These are phyloP conservation scores for Globisporangium megalacanthum DNA, from an alignment of 352 stramenopile species.

Conservation along the genomic window DNA sequence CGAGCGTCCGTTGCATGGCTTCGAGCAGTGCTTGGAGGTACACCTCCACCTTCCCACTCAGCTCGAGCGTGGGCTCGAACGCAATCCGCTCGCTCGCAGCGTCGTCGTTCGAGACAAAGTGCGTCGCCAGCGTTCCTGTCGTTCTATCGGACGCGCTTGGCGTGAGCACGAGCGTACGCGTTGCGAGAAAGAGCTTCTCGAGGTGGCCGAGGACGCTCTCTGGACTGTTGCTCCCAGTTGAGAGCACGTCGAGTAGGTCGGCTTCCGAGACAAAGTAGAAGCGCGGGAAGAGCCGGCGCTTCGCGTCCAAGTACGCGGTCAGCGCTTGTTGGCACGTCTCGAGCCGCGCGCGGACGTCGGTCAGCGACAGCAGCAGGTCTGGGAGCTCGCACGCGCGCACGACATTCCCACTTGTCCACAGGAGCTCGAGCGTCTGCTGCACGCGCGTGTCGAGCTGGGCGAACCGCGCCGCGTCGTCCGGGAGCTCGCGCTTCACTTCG, in stretches of 20 bases:
- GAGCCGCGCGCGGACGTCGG: constrained; percentile 69
- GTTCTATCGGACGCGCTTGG: constrained; percentile 1
- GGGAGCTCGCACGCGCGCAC: constrained; percentile 77
- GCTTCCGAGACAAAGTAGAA: constrained; percentile 96
- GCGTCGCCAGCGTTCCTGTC: constrained; percentile 53
- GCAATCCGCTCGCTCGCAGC: constrained; percentile 83
- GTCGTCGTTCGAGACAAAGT: constrained; percentile 89
- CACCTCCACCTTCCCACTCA: constrained; percentile 94
- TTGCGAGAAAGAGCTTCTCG: constrained; percentile 85
- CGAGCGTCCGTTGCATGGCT: constrained; percentile 88
- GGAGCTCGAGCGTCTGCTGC: constrained; percentile 56
- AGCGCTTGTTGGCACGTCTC: constrained; percentile 93
- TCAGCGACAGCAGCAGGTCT: constrained; percentile 66
- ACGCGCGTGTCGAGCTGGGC: constrained; percentile 80
- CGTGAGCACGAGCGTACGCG: constrained; percentile 48
- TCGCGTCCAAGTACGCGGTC: constrained; percentile 93
- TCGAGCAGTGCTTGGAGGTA: constrained; percentile 93
- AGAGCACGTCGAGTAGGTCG: constrained; percentile 93
- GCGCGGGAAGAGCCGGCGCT: constrained; percentile 88
- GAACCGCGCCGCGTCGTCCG: constrained; percentile 88
- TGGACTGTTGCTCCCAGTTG: constrained; percentile 81
- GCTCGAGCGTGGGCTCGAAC: constrained; percentile 84
- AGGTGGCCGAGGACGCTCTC: constrained; percentile 89
- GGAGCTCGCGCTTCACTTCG: constrained; percentile 92
- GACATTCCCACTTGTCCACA: constrained; percentile 78